Evolutionary conservation across 164 flowering plant species (phyloP), one percentile per base, ranked within the genome.

Genomic region (Magnolia sinica): DNA sequence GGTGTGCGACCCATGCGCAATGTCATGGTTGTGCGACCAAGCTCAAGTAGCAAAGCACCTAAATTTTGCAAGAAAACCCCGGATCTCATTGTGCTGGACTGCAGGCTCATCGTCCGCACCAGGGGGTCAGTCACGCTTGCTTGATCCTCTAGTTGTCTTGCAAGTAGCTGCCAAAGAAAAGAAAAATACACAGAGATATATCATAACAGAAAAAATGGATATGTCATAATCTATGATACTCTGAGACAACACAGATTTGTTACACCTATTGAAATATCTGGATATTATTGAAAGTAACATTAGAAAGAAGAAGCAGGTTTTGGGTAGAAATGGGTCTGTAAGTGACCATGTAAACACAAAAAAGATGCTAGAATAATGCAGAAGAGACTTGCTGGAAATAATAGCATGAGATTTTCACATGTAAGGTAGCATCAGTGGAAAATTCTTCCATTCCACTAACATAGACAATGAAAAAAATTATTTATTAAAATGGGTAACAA

Each of bases 21-120:
- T 49, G 96, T 93, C 96, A 89, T 92, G 64, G 83, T 89, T 79
- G 98, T 83, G 19, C 98, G 95, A 70, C 98, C 99, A 78, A 95
- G 92, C 83, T 93, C 99, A 72, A 93, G 96, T 22, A 95, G 78
- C 81, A 89, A 77, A 64, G 97, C 90, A 77, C 99, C 98, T 64
- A 93, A 78, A 79, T 90, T 90, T 72, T 91, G 92, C 64, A 92
- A 66, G 23, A 88, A 74, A 72, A 79, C 70, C 78, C 98, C 99
- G 50, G 87, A 72, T 80, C 95, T 87, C 85, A 76, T 68, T 74
- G 96, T 90, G 74, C 65, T 87, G 22, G 89, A 79, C 74, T 95
- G 98, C 37, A 84, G 82, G 73, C 78, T 78, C 50, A 50, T 58
- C 63, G 52, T 58, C 63, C 98, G 85, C 63, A 73, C 86, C 14